Evolutionary conservation across 2,329 filamentous ascomycete species (phyloP).

Genomic region (Coccinonectria pachysandricola): DNA sequence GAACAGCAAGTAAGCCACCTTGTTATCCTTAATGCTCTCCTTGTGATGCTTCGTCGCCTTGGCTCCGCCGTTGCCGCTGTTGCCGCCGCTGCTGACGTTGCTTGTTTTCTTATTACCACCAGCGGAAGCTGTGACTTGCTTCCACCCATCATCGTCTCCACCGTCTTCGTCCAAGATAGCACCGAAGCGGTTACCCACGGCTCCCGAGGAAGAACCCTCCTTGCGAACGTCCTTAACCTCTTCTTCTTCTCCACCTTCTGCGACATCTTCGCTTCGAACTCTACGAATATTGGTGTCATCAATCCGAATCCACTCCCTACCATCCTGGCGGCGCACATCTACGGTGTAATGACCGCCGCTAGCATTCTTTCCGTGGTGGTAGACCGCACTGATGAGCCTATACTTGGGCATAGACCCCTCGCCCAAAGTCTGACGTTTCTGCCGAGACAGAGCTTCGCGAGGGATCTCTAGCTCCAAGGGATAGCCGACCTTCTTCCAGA

Average conservation of each 20-base stretch:
- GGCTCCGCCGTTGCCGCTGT: constrained; percentile 37
- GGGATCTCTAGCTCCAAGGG: constrained; percentile 91
- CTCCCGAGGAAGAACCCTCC: constrained; percentile 18
- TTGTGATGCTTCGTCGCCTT: constrained; percentile 48
- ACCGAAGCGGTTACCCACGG: constrained; percentile 65
- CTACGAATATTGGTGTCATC: constrained; percentile 88
- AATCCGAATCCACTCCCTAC: constrained; percentile 89
- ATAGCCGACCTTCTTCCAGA: constrained; percentile 97
- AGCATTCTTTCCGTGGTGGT: constrained; percentile 95
- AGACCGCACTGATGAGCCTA: constrained; percentile 79
- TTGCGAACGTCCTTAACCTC: constrained; percentile 46
- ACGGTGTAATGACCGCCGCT: constrained; percentile 96
- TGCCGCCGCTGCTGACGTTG: constrained; percentile 53
- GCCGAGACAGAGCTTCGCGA: constrained; percentile 72
- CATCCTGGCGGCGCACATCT: constrained; percentile 90
- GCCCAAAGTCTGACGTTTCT: constrained; percentile 54
- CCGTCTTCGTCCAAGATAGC: constrained; percentile 55
- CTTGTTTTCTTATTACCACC: constrained; percentile 65
- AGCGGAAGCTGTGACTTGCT: constrained; percentile 54
- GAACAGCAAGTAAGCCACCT: constrained; percentile 93
- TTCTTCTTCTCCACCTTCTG: constrained; percentile 74
- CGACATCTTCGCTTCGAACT: constrained; percentile 79
- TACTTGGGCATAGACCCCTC: constrained; percentile 69
- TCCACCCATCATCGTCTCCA: constrained; percentile 67
- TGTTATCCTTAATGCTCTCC: constrained; percentile 75